Percentiles rank a stretch among this genome's conserved stretches.
Conservation (phyloP, 2,329 filamentous ascomycete genomes). For the Lecanicillium sp. region DNA sequence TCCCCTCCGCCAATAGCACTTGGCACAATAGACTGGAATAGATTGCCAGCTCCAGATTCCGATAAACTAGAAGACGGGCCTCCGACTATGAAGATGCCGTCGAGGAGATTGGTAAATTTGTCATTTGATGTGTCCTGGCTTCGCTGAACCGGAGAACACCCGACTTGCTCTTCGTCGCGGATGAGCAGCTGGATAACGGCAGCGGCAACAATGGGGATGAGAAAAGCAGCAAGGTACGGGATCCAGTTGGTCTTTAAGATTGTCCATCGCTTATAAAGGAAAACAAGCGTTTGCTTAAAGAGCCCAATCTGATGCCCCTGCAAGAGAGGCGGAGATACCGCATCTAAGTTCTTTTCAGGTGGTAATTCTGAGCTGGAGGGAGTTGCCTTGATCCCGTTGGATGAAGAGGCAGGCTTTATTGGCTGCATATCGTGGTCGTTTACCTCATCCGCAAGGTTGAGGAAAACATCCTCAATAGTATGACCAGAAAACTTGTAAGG, state of each 20-base stretch:
- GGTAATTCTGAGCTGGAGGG: no score
- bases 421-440: slow-evolving; percentile 9
- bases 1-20: slow-evolving; percentile 10
- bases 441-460: slow-evolving; percentile 51
- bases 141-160: slow-evolving; percentile 30
- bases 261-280: slow-evolving; percentile 56
- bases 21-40: slow-evolving; percentile 12
- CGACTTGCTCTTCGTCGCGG: slow-evolving; percentile 38
- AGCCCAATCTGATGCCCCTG: slow-evolving; percentile 52
- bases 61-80: slow-evolving; percentile 16
- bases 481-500: slow-evolving; percentile 60
- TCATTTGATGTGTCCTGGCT: slow-evolving; percentile 8
- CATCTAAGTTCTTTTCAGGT: no score
- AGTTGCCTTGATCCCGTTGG: no score
- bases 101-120: slow-evolving; percentile 13
- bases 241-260: slow-evolving; percentile 50
- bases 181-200: slow-evolving; percentile 68
- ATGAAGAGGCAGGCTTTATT: no score
- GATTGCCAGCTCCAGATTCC: slow-evolving; percentile 3
- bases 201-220: slow-evolving; percentile 67
- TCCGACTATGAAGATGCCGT: slow-evolving; percentile 13
- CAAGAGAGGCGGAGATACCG: no score
- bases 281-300: slow-evolving; percentile 48
- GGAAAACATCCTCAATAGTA: slow-evolving; percentile 65
- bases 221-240: slow-evolving; percentile 62